phyloP scores from a whole-genome alignment of 805 yeast genomes.

The Candida ovalis region DNA sequence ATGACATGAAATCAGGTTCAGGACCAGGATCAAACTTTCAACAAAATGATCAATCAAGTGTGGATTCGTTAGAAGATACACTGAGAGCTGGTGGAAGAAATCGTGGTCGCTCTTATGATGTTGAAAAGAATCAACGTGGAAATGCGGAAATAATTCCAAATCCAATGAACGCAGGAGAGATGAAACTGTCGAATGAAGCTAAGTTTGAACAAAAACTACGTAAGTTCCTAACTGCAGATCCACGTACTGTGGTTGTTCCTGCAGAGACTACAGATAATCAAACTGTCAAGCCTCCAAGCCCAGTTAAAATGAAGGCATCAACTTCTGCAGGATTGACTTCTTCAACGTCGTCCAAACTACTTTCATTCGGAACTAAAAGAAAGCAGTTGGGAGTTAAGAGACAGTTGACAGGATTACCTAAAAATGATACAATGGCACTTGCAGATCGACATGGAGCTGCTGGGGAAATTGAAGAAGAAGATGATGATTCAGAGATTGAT shows the following conservation, averaged over 20 bases:
- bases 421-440: not conserved
- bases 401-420: slow-evolving; percentile 1
- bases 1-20: no score
- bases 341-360: not conserved
- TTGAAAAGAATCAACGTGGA: slow-evolving; percentile 17
- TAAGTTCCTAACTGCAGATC: slow-evolving; percentile 23
- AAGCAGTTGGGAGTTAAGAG: slow-evolving; percentile 2
- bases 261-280: not conserved
- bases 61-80: not conserved
- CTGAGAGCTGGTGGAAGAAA: not conserved
- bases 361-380: not conserved
- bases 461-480: slow-evolving; percentile 11
- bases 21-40: not conserved
- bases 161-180: not conserved
- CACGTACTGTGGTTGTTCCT: slow-evolving; percentile 15
- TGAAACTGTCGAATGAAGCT: slow-evolving; percentile 3
- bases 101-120: slow-evolving; percentile 12
- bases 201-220: slow-evolving; percentile 26
- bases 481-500: slow-evolving; percentile 15
- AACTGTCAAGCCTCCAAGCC: not conserved
- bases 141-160: slow-evolving; percentile 23
- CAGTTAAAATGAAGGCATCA: not conserved
- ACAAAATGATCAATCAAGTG: slow-evolving; percentile 3
- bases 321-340: not conserved
- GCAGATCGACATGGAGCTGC: not conserved